Percentiles rank a stretch among this genome's conserved stretches.
Evolutionary conservation across 2,329 filamentous ascomycete genomes (phyloP).

Genomic region (Pestalotiopsis sp.): DNA sequence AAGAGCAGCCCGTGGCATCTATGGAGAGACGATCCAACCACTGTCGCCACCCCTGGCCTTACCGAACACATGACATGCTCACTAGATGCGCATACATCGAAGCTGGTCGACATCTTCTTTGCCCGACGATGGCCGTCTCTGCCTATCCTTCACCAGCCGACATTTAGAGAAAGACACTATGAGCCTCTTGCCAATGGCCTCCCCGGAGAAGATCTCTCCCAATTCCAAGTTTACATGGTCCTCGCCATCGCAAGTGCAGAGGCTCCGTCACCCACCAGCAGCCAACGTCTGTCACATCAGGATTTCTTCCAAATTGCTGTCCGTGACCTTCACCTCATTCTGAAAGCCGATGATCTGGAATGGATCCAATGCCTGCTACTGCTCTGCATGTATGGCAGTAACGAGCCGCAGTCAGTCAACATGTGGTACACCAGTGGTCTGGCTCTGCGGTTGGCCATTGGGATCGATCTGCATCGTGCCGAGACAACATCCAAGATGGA

Average conservation of each 20-base stretch:
- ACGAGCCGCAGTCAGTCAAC: constrained; percentile 28
- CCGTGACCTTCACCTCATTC: constrained; percentile 7
- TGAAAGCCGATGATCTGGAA: constrained; percentile 23
- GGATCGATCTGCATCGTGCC: constrained; percentile 24
- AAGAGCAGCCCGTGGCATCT: constrained; percentile 19
- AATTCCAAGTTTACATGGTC: not conserved
- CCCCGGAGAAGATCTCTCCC: not conserved
- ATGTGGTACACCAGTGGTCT: constrained; percentile 27
- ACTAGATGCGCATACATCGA: not conserved
- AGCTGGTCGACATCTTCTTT: constrained; percentile 25
- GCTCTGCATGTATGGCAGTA: constrained; percentile 27
- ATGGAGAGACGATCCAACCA: constrained; percentile 14
- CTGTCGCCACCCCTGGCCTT: not conserved
- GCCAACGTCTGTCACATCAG: not conserved
- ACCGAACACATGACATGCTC: not conserved
- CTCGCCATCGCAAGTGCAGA: not conserved
- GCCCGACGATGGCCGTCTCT: constrained; percentile 27
- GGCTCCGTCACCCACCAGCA: not conserved
- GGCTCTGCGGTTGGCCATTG: constrained; percentile 23
- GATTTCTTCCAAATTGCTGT: not conserved
- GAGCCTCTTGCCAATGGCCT: not conserved
- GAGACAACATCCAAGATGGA: constrained; percentile 19
- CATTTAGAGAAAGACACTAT: constrained; percentile 20
- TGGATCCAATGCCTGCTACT: constrained; percentile 28
- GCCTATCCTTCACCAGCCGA: constrained; percentile 24